phyloP scores from a whole-genome alignment of 2,329 filamentous ascomycete genomes.

The Massarina eburnea region DNA sequence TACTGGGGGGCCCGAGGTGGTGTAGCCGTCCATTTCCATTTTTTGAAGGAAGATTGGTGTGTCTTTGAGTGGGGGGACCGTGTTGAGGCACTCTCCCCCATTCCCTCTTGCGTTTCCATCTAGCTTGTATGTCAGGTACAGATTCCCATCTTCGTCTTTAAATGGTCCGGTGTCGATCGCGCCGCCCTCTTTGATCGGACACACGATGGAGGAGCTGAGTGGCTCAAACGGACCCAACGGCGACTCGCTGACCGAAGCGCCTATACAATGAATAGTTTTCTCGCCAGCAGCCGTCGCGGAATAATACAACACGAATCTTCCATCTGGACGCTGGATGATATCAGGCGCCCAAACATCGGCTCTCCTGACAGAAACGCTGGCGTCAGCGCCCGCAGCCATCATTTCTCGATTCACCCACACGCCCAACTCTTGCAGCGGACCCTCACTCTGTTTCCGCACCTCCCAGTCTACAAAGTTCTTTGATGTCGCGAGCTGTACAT shows the following conservation, averaged over 20 bases:
- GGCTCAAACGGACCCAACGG: conserved; percentile 58
- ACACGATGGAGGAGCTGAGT: conserved; percentile 53
- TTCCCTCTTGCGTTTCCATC: conserved; percentile 61
- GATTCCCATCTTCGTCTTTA: conserved; percentile 54
- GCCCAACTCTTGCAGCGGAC: conserved; percentile 33
- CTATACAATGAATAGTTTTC: conserved; percentile 58
- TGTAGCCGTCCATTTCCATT: conserved; percentile 55
- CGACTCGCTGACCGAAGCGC: conserved; percentile 53
- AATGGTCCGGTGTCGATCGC: conserved; percentile 66
- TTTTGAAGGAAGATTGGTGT: conserved; percentile 63
- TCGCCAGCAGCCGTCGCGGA: conserved; percentile 49
- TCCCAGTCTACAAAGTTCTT: conserved; percentile 39
- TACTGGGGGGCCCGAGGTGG: conserved; percentile 53
- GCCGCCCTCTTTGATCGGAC: conserved; percentile 55
- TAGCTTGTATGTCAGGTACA: conserved; percentile 67
- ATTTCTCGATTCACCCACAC: conserved; percentile 23
- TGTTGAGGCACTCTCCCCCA: conserved; percentile 52
- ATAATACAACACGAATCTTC: conserved; percentile 64
- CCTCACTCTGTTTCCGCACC: conserved; percentile 20
- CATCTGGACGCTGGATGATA: conserved; percentile 36
- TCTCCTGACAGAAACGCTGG: background rate
- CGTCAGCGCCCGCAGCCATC: conserved; percentile 1
- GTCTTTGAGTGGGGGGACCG: conserved; percentile 38
- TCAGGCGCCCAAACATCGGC: conserved; percentile 41
- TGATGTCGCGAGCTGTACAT: conserved; percentile 44